Evolutionary conservation across 495 filamentous ascomycete genomes (phyloP).

Genomic region (Physcia stellaris): DNA sequence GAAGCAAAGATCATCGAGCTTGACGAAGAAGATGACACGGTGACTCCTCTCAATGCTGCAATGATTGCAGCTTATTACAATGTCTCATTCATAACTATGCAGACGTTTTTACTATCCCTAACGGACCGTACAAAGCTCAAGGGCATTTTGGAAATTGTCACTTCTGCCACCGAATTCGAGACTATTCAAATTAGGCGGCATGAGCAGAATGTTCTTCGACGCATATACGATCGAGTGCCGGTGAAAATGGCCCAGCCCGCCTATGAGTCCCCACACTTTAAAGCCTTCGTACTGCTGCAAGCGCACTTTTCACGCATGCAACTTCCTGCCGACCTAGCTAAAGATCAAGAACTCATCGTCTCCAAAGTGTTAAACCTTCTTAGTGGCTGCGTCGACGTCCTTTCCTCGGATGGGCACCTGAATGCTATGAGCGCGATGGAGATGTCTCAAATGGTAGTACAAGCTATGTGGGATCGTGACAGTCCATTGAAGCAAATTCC

Average conservation of each 20-base stretch:
- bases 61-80: conserved; percentile 99
- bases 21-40: conserved; percentile 89
- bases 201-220: conserved; percentile 75
- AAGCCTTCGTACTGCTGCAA: conserved; percentile 89
- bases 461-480: conserved; percentile 98
- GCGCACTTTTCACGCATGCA: conserved; percentile 97
- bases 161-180: conserved; percentile 93
- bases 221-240: conserved; percentile 86
- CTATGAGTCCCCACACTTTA: conserved; percentile 95
- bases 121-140: conserved; percentile 82
- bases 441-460: conserved; percentile 98
- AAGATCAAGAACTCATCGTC: conserved; percentile 85
- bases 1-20: conserved; percentile 94
- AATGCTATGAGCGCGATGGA: conserved; percentile 99
- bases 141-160: conserved; percentile 92
- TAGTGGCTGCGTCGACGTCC: conserved; percentile 84
- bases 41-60: conserved; percentile 81
- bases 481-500: conserved; percentile 96
- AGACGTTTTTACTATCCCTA: conserved; percentile 96
- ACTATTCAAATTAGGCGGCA: conserved; percentile 88
- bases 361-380: conserved; percentile 76
- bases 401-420: conserved; percentile 89
- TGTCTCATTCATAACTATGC: conserved; percentile 98
- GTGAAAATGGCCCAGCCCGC: conserved; percentile 81
- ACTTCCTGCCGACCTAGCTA: conserved; percentile 88